Evolutionary conservation across 768 basidiomycete genomes (phyloP).

Genomic region (Cytidiella melzeri): DNA sequence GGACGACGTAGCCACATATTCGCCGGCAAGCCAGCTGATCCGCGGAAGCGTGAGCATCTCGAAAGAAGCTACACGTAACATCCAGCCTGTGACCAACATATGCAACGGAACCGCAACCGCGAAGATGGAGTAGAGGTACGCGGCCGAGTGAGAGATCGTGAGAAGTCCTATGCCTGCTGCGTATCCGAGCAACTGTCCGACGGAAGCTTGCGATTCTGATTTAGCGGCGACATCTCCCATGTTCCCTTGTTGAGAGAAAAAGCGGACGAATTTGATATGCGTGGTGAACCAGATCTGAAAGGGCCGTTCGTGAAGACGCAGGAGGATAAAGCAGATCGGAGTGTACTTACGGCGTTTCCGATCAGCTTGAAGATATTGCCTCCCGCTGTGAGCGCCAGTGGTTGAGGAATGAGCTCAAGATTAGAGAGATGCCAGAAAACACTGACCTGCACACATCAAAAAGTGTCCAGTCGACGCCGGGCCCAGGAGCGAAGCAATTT

Average conservation of each 20-base stretch:
- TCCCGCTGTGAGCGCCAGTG: slow-evolving; percentile 12
- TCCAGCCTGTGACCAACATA: slow-evolving; percentile 18
- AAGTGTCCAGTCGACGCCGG: slow-evolving; percentile 18
- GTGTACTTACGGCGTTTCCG: slow-evolving; percentile 23
- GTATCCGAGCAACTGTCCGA: slow-evolving; percentile 22
- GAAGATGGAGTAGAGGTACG: slow-evolving; percentile 24
- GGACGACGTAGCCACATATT: slow-evolving; percentile 9
- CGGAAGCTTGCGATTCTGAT: slow-evolving; percentile 25
- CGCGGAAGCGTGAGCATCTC: slow-evolving; percentile 25
- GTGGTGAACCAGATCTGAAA: slow-evolving; percentile 24
- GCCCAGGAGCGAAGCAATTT: slow-evolving; percentile 22
- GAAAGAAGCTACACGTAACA: slow-evolving; percentile 24
- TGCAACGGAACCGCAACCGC: slow-evolving; percentile 18
- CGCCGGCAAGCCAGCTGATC: slow-evolving; percentile 17
- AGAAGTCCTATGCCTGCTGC: slow-evolving; percentile 23
- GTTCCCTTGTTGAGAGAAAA: slow-evolving; percentile 22
- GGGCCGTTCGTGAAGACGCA: neutral
- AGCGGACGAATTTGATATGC: slow-evolving; percentile 25
- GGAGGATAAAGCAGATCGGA: neutral
- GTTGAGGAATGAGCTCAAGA: neutral
- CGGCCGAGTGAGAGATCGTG: slow-evolving; percentile 21
- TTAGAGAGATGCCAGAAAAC: neutral
- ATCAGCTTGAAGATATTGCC: slow-evolving; percentile 26
- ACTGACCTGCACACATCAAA: slow-evolving; percentile 19
- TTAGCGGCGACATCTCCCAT: slow-evolving; percentile 26